Evolutionary conservation across 73 alveolate species (phyloP).

Genomic region (Paramecium sonneborni): DNA sequence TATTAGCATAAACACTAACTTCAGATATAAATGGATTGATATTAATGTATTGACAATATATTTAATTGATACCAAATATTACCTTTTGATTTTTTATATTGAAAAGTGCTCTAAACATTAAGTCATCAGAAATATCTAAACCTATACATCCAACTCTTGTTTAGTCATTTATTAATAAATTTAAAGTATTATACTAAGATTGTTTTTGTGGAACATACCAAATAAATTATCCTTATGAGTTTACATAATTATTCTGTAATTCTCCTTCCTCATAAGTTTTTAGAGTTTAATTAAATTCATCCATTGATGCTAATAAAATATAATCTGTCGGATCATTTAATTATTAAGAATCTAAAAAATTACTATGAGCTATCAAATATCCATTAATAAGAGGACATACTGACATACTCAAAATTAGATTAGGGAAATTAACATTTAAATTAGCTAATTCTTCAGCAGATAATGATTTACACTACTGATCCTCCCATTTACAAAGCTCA

Average conservation of each 20-base stretch:
- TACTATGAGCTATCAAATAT: background rate
- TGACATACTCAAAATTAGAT: background rate
- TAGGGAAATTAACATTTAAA: background rate
- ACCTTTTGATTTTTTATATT: background rate
- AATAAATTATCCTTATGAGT: background rate
- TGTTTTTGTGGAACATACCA: background rate
- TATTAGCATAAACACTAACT: background rate
- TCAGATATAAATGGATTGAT: background rate
- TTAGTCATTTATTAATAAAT: background rate
- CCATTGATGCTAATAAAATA: background rate
- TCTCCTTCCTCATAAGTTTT: background rate
- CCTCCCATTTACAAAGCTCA: constrained; percentile 8
- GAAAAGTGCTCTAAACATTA: background rate
- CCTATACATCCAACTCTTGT: constrained; percentile 42
- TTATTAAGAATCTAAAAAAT: background rate
- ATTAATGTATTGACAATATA: background rate
- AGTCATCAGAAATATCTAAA: background rate
- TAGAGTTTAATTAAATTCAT: background rate
- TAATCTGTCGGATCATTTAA: background rate
- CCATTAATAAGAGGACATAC: constrained; percentile 41
- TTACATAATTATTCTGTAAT: background rate
- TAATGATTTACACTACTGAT: background rate
- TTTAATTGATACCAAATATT: background rate
- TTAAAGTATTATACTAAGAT: background rate
- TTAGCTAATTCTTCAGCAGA: background rate